phyloP scores from a whole-genome alignment of 2,329 filamentous ascomycete genomes.

The Colletotrichum euphorbiae region DNA sequence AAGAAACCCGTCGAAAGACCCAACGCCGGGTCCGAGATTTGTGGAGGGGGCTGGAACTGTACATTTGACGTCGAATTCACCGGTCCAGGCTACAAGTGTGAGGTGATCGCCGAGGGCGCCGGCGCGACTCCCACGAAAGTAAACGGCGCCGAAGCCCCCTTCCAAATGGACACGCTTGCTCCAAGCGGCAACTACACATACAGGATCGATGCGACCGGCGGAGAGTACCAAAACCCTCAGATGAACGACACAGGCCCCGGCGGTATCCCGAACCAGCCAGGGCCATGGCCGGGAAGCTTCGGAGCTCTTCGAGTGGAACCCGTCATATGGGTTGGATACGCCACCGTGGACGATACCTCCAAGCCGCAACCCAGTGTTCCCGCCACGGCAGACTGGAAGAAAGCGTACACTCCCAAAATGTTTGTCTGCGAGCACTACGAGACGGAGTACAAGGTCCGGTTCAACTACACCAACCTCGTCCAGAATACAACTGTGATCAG shows the following conservation, averaged over 20 bases:
- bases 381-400: constrained; percentile 44
- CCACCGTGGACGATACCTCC: constrained; percentile 43
- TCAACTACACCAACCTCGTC: constrained; percentile 44
- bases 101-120: constrained; percentile 45
- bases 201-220: constrained; percentile 44
- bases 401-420: constrained; percentile 48
- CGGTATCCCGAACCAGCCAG: constrained; percentile 43
- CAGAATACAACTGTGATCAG: constrained; percentile 43
- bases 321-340: constrained; percentile 51
- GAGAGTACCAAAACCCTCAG: constrained; percentile 47
- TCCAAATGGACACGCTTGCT: constrained; percentile 44
- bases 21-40: constrained; percentile 48
- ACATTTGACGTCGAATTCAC: constrained; percentile 49
- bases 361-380: constrained; percentile 38
- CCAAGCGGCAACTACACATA: constrained; percentile 49
- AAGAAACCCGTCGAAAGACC: constrained; percentile 42
- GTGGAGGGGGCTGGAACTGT: constrained; percentile 50
- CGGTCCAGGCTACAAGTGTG: constrained; percentile 52
- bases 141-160: constrained; percentile 43
- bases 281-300: constrained; percentile 44
- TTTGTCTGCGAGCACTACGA: constrained; percentile 52
- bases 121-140: constrained; percentile 43
- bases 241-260: constrained; percentile 42
- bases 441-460: constrained; percentile 47
- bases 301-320: constrained; percentile 51